These are phyloP conservation scores for Wickerhamiella australiensis DNA, from an alignment of 805 yeast species.

Conservation along the genomic window DNA sequence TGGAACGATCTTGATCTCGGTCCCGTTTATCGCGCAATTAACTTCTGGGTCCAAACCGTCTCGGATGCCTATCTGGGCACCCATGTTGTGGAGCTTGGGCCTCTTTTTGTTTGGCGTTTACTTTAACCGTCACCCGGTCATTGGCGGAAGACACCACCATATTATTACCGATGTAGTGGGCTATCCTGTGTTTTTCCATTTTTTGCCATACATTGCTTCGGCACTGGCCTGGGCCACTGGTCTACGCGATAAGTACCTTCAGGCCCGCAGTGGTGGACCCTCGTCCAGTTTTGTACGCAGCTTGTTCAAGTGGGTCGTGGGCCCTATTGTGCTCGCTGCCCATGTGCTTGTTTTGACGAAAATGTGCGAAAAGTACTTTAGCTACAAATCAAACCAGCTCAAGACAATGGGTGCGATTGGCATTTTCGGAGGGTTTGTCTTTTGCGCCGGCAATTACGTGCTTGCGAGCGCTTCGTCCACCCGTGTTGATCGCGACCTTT, in stretches of 20 bases:
- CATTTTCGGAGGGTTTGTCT: not conserved
- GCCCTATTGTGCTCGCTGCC: not conserved
- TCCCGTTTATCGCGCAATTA: not conserved
- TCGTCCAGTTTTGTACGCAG: not conserved
- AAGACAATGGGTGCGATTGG: slow-evolving; percentile 5
- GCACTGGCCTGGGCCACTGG: slow-evolving; percentile 1
- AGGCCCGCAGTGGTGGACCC: not conserved
- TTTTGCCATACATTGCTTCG: not conserved
- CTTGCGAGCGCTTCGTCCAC: not conserved
- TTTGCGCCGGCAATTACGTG: not conserved
- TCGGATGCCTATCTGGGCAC: not conserved
- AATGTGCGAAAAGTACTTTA: not conserved
- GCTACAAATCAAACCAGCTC: not conserved
- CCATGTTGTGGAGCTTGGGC: slow-evolving; percentile 2
- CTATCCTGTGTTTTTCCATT: slow-evolving; percentile 1
- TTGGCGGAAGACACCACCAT: slow-evolving; percentile 9
- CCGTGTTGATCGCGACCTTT: slow-evolving; percentile 2
- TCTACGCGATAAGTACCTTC: not conserved
- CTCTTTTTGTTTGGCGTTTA: slow-evolving; percentile 8
- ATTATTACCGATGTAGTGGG: slow-evolving; percentile 10
- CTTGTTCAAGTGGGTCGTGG: not conserved
- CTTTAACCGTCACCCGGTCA: slow-evolving; percentile 8
- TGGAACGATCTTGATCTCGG: not conserved
- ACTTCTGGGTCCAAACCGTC: not conserved
- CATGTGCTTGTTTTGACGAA: not conserved